Evolutionary conservation across 768 basidiomycete genomes (phyloP), one percentile per base, ranked within the genome.

Genomic region (Hygrophorus pudorinus): DNA sequence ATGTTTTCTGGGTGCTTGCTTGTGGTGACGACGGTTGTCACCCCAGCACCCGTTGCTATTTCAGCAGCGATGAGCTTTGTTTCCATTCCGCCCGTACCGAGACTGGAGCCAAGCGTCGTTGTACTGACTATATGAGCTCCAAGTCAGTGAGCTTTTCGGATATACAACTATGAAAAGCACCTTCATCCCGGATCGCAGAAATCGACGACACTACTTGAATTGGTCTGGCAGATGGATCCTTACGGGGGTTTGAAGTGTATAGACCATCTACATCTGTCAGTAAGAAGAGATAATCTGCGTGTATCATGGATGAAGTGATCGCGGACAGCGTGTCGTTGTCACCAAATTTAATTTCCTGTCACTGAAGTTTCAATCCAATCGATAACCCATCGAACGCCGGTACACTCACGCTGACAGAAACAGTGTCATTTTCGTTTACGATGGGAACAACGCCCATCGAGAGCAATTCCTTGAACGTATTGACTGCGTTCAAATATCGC

Each of bases 1-100:
- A 98, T 81, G 54, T 74, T 76, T 37, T 75, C 68, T 0, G 90
- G 87, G 18, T 73, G 67, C 53, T 81, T 85, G 63, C 89, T 92
- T 16, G 87, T 85, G 38, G 83, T 80, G 55, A 99, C 87, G 35
- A 97, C 72, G 0, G 94, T 96, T 4, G 87, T 81, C 27, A 94
- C 91, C 5, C 96, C 96, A 0, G 93, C 94, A 0, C 82, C 92
- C 0, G 88, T 94, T 4, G 94, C 92, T 24, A 99, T 90, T 56
- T 99, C 96, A n/a, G n/a, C n/a, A n/a, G n/a, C n/a, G 51, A 98
- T 96, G 53, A 98, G 77, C 58, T 98, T 99, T 2, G 96, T 99
- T 63, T 96, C 92, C 96, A 98, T 98, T 3, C 96, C 96, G 0
- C 96, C 96, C 1, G 96, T 98, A 0, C 96, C 96, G 9, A 99